Conservation (phyloP, 495 filamentous ascomycete species). For the Astrocystis sublimbata region DNA sequence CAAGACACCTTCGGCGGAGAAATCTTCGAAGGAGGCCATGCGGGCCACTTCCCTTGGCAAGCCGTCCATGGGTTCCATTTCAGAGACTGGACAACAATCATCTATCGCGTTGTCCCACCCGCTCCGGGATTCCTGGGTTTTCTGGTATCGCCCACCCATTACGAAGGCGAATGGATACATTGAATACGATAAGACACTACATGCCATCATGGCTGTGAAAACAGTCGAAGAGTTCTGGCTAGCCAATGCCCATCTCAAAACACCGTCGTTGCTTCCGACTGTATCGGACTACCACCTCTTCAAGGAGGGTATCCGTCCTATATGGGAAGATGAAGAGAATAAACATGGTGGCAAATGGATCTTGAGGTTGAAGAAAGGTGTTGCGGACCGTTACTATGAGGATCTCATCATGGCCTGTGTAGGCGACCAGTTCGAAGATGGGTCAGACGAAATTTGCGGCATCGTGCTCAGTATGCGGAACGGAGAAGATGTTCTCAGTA, state of each 20-base stretch:
- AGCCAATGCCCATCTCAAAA: constrained; percentile 88
- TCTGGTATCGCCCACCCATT: constrained; percentile 94
- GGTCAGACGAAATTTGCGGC: constrained; percentile 91
- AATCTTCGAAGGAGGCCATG: constrained; percentile 53
- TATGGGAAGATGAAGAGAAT: constrained; percentile 99
- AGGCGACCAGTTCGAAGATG: constrained; percentile 93
- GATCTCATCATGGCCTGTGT: constrained; percentile 88
- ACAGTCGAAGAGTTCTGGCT: constrained; percentile 90
- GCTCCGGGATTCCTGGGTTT: constrained; percentile 87
- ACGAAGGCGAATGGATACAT: constrained; percentile 84
- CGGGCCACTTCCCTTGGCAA: constrained; percentile 44
- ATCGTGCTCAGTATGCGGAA: constrained; percentile 90
- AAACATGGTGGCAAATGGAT: constrained; percentile 97
- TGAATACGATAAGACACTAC: constrained; percentile 96
- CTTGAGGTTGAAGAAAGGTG: constrained; percentile 91
- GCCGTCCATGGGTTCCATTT: constrained; percentile 44
- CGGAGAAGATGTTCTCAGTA: constrained; percentile 94
- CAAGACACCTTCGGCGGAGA: constrained; percentile 65
- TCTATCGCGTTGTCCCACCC: constrained; percentile 47
- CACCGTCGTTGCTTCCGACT: constrained; percentile 81
- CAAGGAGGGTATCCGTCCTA: constrained; percentile 92
- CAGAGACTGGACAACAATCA: constrained; percentile 36
- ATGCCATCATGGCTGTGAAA: constrained; percentile 76
- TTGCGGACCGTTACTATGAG: constrained; percentile 97
- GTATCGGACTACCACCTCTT: constrained; percentile 99